Evolutionary conservation across 805 yeast genomes (phyloP), one percentile per base, ranked within the genome.

Genomic region (Cyberlindnera bimundalis): DNA sequence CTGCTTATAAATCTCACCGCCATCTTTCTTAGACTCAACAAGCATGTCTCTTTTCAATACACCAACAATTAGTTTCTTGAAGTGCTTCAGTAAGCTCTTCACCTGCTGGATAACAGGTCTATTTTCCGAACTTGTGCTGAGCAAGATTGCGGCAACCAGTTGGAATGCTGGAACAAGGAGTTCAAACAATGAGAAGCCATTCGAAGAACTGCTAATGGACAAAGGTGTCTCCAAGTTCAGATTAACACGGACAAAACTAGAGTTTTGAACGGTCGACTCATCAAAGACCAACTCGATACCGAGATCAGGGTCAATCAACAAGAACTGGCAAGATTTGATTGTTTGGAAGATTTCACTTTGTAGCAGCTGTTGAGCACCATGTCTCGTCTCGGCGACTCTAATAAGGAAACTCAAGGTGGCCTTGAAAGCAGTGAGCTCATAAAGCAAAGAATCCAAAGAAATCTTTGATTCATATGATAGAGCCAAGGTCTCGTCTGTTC

Each of bases 111-210:
- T 67, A 13, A 84, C 79, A 1, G 74, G 69, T 43, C 68, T 71
- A 59, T 86, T 86, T 31, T 81, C 79, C 5, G 90, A 81, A 0
- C 96, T 96, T 68, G 85, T 74, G 2, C 95, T 77, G 9, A 89
- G 65, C 4, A 84, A 63, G 7, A 84, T 66, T 1, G 95, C 79
- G 9, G 79, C 61, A 3, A 87, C 67, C 34, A 88, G 64, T 53
- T 85, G 95, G 59, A 87, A 83, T 2, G 82, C 67, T 0, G 95
- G 93, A 25, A 81, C 71, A 29, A 85, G 67, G 15, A 85, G 64
- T 44, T 85, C 95, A 56, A 77, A 80, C 37, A 77, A 67, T 0
- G 89, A 79, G 4, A 83, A 51, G 1, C 57, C 62, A 26, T 53
- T 55, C 6, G 53, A 43, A 18, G 55, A 50, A 23, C 53, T 55